Evolutionary conservation across 2,329 filamentous ascomycete genomes (phyloP).

Genomic region (Cercospora brassicicola): DNA sequence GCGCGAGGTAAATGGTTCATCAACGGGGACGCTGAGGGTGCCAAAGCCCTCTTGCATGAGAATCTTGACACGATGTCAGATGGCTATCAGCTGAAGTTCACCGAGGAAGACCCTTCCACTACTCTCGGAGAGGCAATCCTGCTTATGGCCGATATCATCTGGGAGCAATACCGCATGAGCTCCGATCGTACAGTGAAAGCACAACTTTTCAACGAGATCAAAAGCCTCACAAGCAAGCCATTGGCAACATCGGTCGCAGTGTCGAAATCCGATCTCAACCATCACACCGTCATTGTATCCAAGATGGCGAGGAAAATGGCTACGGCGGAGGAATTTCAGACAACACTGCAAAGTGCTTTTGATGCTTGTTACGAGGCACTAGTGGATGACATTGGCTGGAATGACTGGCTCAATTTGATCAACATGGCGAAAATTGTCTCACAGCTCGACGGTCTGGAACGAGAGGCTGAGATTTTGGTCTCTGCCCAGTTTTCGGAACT

Average conservation of each 20-base stretch:
- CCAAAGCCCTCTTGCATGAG: slow-evolving; percentile 9
- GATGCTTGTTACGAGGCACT: slow-evolving; percentile 13
- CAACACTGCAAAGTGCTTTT: slow-evolving; percentile 8
- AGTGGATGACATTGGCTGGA: slow-evolving; percentile 8
- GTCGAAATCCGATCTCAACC: slow-evolving; percentile 7
- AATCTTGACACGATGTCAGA: slow-evolving; percentile 1
- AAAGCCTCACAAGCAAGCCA: neutral
- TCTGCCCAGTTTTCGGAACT: slow-evolving; percentile 7
- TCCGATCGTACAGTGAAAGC: slow-evolving; percentile 6
- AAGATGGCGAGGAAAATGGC: slow-evolving; percentile 11
- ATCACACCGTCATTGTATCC: neutral
- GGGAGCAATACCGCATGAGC: slow-evolving; percentile 5
- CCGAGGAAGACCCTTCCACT: slow-evolving; percentile 9
- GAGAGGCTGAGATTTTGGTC: slow-evolving; percentile 2
- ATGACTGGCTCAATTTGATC: slow-evolving; percentile 11
- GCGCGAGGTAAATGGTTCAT: slow-evolving; percentile 6
- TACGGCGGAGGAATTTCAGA: slow-evolving; percentile 2
- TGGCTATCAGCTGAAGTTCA: slow-evolving; percentile 3
- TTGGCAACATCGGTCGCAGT: neutral
- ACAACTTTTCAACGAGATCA: slow-evolving; percentile 7
- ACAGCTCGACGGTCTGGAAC: slow-evolving; percentile 8
- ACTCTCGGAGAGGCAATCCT: neutral
- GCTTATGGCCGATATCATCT: slow-evolving; percentile 8
- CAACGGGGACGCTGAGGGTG: slow-evolving; percentile 3
- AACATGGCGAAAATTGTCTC: slow-evolving; percentile 4